Percentiles rank a stretch among this genome's conserved stretches.
Evolutionary conservation across 2,329 filamentous ascomycete genomes (phyloP).

Genomic region (Talaromyces islandicus): DNA sequence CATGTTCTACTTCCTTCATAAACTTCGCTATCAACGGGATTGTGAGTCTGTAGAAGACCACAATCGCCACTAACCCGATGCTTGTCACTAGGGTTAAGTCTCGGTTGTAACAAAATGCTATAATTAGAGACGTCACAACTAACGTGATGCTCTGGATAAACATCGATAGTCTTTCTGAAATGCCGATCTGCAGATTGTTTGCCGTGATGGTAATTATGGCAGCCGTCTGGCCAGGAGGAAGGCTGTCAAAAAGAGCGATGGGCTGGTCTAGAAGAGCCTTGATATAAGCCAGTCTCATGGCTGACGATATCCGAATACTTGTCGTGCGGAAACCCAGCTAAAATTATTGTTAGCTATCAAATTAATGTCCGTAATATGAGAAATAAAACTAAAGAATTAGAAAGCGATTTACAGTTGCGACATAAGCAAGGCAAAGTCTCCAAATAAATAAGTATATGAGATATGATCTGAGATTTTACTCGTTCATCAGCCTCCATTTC

Average conservation of each 20-base stretch:
- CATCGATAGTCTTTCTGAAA: conserved; percentile 46
- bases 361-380: too few relatives aligned
- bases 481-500: neutral
- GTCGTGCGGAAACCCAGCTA: conserved; percentile 45
- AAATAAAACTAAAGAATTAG: neutral
- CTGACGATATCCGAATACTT: conserved; percentile 47
- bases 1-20: conserved; percentile 29
- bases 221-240: conserved; percentile 46
- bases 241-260: conserved; percentile 45
- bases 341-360: neutral
- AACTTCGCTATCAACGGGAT: conserved; percentile 28
- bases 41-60: conserved; percentile 25
- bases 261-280: conserved; percentile 45
- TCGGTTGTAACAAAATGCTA: conserved; percentile 50
- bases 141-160: conserved; percentile 38
- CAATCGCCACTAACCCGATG: conserved; percentile 39
- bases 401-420: neutral
- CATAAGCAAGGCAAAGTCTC: neutral
- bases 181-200: conserved; percentile 50
- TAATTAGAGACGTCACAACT: conserved; percentile 40
- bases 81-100: conserved; percentile 47
- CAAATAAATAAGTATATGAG: neutral
- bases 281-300: conserved; percentile 46
- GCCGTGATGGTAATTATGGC: conserved; percentile 48
- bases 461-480: neutral